Base-by-base conservation (phyloP, 768 basidiomycete species). In the Cyclocybe aegerita region DNA sequence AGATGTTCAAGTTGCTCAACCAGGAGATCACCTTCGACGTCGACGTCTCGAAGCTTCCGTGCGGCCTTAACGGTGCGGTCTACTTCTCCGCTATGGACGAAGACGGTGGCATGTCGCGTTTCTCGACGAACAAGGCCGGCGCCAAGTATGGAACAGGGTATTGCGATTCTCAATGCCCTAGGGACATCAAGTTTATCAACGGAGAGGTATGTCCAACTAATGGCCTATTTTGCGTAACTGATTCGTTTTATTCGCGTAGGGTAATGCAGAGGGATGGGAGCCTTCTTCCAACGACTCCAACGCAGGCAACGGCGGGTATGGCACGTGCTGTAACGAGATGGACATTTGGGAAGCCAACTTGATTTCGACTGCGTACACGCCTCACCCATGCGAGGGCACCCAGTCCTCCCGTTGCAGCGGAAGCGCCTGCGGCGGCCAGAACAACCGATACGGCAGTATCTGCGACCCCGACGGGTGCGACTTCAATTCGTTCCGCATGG, bases 111-210 rank as follows among this genome's bases (percentile, higher is more conserved):
- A 60, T 65, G 38, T 50, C 70, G 49, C 67, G 71, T 57, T 78
- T 66, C 68, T 58, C 79, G 31, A 67, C 56, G 57, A 83, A 83
- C 75, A 77, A 79, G 71, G 81, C 81, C 12, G 73, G 74, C 31
- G 68, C 72, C 43, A 67, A 79, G 63, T 84, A 77, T 65, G 81
- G 81, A 41, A 81, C 81, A n/a, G 82, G 82, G 9, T 84, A 84
- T 66, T 83, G 82, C 64, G 81, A 84, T 62, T 75, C 82, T 11
- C 82, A 84, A 65, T 84, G 82, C 68, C 82, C 82, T 8, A 65
- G 70, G 34, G 81, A 82, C 57, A 70, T 82, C 65, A 83, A 84
- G 65, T 83, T 83, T 64, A 82, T 84, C 64, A 74, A 79, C 64
- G 82, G 82, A 59, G 59, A 70, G 70, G 80, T 78, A 44, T 48